Evolutionary conservation across 345 rosid species (phyloP), one percentile per base, ranked within the genome.

Genomic region (Toxicodendron radicans): DNA sequence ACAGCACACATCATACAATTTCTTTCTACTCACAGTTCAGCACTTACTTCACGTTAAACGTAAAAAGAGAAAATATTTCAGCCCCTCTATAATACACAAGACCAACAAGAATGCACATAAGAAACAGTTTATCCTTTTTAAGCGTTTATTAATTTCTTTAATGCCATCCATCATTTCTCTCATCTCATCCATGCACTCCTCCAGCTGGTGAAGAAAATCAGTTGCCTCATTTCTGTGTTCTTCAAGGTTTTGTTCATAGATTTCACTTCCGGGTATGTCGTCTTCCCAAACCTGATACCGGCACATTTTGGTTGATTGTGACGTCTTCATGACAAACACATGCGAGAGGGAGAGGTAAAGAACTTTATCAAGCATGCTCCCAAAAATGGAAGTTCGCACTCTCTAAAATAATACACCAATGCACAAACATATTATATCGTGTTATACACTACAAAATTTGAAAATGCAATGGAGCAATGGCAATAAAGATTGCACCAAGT

Each of bases 131-230:
- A 56, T 38, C 52, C 73, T 70, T 70, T 70, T 70, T 46, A 70
- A 21, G 23, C 53, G 53, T 56, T 38, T 70, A 14, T 41, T 70
- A 23, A 41, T 43, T 46, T 58, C 73, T 41, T 58, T 70, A 41
- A 70, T 57, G 73, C 54, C 23, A 16, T 41, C 38, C 12, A 43
- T 57, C 73, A 70, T 58, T 57, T 70, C 52, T 57, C 64, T 70
- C 73, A 70, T 41, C 73, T 70, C 73, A 70, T 70, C 57, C 73
- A 70, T 56, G 38, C 63, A 56, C 62, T 57, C 64, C 16, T 56
- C 60, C 64, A 70, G 48, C 41, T 70, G 64, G 20, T 9, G 33
- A 10, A 56, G 63, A 70, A 70, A 70, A 70, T 38, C 52, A 38
- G 63, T 46, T 21, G 73, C 38, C 63, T 70, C 73, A 21, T 38